Base-by-base conservation (phyloP, 2,329 filamentous ascomycete species). In the Raffaelea deltoideospora region DNA sequence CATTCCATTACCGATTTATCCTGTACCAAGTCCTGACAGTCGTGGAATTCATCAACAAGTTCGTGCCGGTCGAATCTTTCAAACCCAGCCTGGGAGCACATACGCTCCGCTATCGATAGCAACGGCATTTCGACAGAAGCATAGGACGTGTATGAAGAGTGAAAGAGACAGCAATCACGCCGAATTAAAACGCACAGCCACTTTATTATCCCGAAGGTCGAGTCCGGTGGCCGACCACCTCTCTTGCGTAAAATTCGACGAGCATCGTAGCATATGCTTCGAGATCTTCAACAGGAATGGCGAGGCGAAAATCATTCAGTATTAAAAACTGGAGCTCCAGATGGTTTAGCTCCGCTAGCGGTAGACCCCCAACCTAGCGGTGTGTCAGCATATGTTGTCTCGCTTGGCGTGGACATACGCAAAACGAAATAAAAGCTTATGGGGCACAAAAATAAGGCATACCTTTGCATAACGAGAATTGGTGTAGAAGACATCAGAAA, bases 401-500 rank as follows among this genome's bases (percentile, higher is more conserved):
- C 8, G 23, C 8, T 26, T 8, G 23, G 8, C n/a, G n/a, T n/a
- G n/a, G 23, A 8, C 8, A 26, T 26, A 26, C 23, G 13, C 8
- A 26, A 26, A 8, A 26, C 23, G 13, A 26, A 26, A 8, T 8
- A 9, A 8, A 28, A 14, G 14, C 7, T 13, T 28, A 28, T 28
- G 14, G 10, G 26, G n/a, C n/a, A 10, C 6, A 28, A 28, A 7
- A 28, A 8, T 6, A 14, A 7, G 5, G n/a, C 26, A 44, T 67
- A 94, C 90, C 81, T 96, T 98, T 41, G 90, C 90, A 56, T 98
- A 98, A 76, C 90, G 75, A 38, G 90, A 96, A 58, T 98, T 98
- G 10, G 90, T 98, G 55, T 96, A 98, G 51, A 98, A 98, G 29
- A 96, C 88, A 60, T 98, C 74, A 5, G 88, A 96, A 60, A 98